Evolutionary conservation across 805 yeast genomes (phyloP), one percentile per base, ranked within the genome.

Genomic region (Starmerella floris): DNA sequence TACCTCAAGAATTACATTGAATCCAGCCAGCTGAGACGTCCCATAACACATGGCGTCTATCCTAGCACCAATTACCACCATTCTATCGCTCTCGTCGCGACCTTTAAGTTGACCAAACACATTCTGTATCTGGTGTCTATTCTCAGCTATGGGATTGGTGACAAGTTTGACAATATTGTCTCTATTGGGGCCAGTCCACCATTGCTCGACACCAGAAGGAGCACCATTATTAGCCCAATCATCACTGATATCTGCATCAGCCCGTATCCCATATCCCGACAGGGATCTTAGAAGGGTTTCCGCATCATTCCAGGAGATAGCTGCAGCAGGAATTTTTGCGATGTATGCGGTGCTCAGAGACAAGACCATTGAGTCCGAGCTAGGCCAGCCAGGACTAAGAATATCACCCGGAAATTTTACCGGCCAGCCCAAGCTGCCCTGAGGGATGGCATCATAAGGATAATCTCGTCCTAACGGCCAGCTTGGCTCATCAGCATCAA

Each of bases 11-110:
- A 87, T 55, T 1, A 79, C 64, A 0, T 79, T 75, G 1, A 91
- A 77, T 1, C 94, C 93, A 3, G 93, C 76, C 50, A 74, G 73
- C 27, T 73, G 68, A 3, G 72, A 62, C 0, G 93, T 77, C n/a
- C 95, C 96, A 51, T 64, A 70, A 48, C 84, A 74, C 21, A 76
- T 64, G 0, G 94, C 66, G 56, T 85, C 95, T 51, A 95, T 66
- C 4, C 80, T 72, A 0, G 95, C 85, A 1, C 94, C 95, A 43
- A 88, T 73, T 2, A 87, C 66, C 4, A 88, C 62, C 0, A 83
- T 83, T 16, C 45, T 37, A 19, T 74, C 83, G 19, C 67, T 64
- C 61, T 83, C 94, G 56, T 88, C 96, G 37, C 77, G 64, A 11
- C 96, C 96, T 27, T 71, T 68, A 20, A 87, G 74, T 35, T 77